Evolutionary conservation across 2,329 filamentous ascomycete species (phyloP), one percentile per base, ranked within the genome.

Genomic region (Alternaria metachromatica): DNA sequence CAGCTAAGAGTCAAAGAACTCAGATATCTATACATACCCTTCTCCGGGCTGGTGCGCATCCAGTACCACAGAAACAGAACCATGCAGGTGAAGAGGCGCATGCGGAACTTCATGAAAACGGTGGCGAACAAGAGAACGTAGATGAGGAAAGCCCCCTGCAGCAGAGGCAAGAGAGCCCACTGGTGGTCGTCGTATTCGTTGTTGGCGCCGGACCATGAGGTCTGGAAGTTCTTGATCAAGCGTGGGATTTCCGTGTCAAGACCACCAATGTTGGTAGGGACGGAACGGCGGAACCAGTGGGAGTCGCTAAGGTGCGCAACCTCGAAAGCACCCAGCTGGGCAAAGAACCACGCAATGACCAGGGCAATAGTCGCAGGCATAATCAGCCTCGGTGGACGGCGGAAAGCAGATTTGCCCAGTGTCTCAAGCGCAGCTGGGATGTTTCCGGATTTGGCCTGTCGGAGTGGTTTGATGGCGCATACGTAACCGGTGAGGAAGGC

Each of bases 401-500:
- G 84, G 71, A 87, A 87, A 25, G 85, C 84, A 58, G 84, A 85
- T 67, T 85, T 85, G 25, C 84, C 83, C 51, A 87, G 77, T 21
- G 84, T 81, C 48, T 80, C 78, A 58, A 86, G 80, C 8, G 85
- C 81, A 4, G 77, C 82, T 13, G 79, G 68, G 26, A 75, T 67
- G 66, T 86, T 83, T 44, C 82, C 82, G 9, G 82, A 80, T 33
- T 84, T 83, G 20, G 83, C 82, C 48, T 84, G 82, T 71, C 84
- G 85, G 13, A 87, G 75, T 2, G 85, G 85, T 71, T 87, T 87
- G 62, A 87, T 79, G 26, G 84, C 85, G 72, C 85, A 87, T 21
- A 87, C 85, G 66, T 86, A 87, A 61, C 85, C 85, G 1, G 85
- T 87, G 57, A 87, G 76, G 66, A 87, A 86, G 55, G 84, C 84